Evolutionary conservation across 2,329 filamentous ascomycete species (phyloP), one percentile per base, ranked within the genome.

Genomic region (Escovopsis weberi): DNA sequence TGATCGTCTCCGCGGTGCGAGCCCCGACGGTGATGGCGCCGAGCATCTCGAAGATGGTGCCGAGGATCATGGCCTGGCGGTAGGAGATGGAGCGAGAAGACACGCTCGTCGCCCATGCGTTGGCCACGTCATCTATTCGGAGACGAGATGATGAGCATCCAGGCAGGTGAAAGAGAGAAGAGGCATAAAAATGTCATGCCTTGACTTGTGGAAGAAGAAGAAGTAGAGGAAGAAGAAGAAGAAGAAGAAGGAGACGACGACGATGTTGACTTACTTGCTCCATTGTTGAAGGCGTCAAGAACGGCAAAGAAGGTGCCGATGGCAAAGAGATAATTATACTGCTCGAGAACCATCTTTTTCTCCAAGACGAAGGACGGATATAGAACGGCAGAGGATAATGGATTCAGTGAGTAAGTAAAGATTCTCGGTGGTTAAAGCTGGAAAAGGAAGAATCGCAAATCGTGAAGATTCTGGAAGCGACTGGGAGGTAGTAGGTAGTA

Each of bases 281-380:
- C 81, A 59, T 84, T 85, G 71, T 85, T 85, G 71, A 69, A 85
- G 47, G 81, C 81, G 63, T 85, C 81, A 39, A 85, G 75, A 60
- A 85, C 62, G 65, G 81, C 80, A 70, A 85, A 85, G 53, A 79
- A 65, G 26, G 80, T 85, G 75, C 81, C 81, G 51, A 85, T 79
- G 65, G 67, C 81, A 58, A 85, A 85, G 55, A 85, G 61, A 59
- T 85, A 85, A 53, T 71, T 75, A 60, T 82, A 84, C 52, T 78
- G 59, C 54, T 72, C 58, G 52, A 81, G 69, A 54, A 62, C 61
- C 72, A 77, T 78, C 49, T 64, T 74, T 51, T 43, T 12, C 26
- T 35, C 37, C 35, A 37, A 28, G 26, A 41, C 12, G 26, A 39
- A 42, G 10, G 19, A 26, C 26, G 9, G 9, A 35, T 5, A 36